Base-by-base conservation (phyloP, 2,329 filamentous ascomycete genomes). In the Colletotrichum filicis region DNA sequence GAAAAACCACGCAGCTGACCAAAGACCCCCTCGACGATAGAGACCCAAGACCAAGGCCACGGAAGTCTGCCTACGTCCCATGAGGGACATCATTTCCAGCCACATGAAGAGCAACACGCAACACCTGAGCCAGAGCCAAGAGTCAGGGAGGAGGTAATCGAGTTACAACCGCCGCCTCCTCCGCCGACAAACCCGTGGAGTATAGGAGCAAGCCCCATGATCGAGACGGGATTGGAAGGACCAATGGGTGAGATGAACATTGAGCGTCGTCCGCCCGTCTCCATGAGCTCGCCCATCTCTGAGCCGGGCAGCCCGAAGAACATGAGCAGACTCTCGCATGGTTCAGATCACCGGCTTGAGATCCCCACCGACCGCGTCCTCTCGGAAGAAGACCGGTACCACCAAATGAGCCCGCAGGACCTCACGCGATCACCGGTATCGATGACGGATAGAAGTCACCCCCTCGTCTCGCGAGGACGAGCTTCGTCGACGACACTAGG, bases 71-170 rank as follows among this genome's bases (percentile, higher is more conserved):
- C 16, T 2, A 14, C 8, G n/a, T 1, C 46, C 30, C 7, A 55
- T 2, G 11, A 26, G n/a, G 52, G 52, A 55, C 52, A 55, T 12
- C 19, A 22, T 26, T 26, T 26, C 22, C n/a, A 55, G 22, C n/a
- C 9, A 9, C 30, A 64, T 5, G 46, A n/a, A 35, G 61, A 26
- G 6, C 16, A 14, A 9, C 49, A 55, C 7, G 37, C 12, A 42
- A 3, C 28, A 4, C 24, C 65, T 12, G 49, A 65, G 28, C n/a
- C 60, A 32, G 35, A 16, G 37, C 75, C 74, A 53, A 63, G 63
- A 66, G 61, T 67, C n/a, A 78, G 78, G 7, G 77, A 80, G 6
- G 77, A 79, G 65, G 78, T 49, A 24, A 30, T 26, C 1, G 65
- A 63, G 49, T 56, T 35, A 35, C 68, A 63, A 22, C 71, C 71